Conservation (phyloP, 306 rosid species). For the Boehmeria nivea region DNA sequence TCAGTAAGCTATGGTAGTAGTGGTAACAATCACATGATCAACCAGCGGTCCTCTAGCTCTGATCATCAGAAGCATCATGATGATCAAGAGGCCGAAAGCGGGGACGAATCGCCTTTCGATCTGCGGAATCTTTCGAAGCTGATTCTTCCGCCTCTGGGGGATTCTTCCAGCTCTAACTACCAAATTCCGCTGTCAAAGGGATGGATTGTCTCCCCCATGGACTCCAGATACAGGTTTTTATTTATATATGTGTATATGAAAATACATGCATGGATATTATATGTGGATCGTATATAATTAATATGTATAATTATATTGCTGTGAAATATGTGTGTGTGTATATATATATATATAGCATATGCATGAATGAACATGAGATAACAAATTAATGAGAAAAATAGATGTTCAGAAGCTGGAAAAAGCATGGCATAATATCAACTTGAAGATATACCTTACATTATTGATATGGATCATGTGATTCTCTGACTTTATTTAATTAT, state of each 20-base stretch:
- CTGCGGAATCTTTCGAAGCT: slow-evolving; percentile 65
- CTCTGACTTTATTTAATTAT: no score
- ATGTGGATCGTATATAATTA: no score
- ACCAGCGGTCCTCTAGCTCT: no score
- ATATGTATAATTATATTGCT: no score
- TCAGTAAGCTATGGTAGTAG: not conserved
- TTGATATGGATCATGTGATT: no score
- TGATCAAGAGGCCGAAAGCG: not conserved
- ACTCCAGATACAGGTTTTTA: slow-evolving; percentile 72
- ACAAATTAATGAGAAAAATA: no score
- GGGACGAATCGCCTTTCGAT: slow-evolving; percentile 28
- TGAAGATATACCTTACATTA: no score
- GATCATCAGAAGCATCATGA: not conserved
- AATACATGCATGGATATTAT: no score
- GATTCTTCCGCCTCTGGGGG: slow-evolving; percentile 90
- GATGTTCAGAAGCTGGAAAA: no score
- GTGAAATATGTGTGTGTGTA: no score
- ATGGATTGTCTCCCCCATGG: slow-evolving; percentile 75
- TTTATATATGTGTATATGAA: not conserved
- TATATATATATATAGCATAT: not conserved
- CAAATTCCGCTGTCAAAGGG: slow-evolving; percentile 43
- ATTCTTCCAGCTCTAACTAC: slow-evolving; percentile 46
- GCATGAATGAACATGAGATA: no score
- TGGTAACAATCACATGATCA: not conserved
- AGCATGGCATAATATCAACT: no score